Evolutionary conservation across 2,329 filamentous ascomycete genomes (phyloP).

Genomic region (Whalleya microplaca): DNA sequence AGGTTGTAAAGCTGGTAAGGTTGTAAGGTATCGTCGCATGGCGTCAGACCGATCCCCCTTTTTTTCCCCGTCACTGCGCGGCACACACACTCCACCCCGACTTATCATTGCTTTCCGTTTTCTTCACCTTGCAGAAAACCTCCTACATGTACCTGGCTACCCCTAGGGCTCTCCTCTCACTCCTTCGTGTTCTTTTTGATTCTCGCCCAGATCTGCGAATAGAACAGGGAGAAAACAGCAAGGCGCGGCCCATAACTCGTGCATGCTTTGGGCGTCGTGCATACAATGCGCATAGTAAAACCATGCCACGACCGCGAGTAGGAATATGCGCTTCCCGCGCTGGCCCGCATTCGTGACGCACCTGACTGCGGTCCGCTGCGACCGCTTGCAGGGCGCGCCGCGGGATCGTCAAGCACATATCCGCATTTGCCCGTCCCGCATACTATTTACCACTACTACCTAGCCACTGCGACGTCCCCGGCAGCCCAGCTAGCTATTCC

Average conservation of each 20-base stretch:
- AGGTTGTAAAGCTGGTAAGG: no score
- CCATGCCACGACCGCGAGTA: slow-evolving; percentile 2
- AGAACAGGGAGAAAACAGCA: background rate
- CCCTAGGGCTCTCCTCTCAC: slow-evolving; percentile 13
- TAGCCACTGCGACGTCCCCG: background rate
- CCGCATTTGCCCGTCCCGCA: slow-evolving; percentile 11
- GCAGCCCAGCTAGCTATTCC: background rate
- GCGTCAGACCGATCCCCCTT: background rate
- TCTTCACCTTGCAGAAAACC: slow-evolving; percentile 35
- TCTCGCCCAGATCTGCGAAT: slow-evolving; percentile 7
- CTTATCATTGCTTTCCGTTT: slow-evolving; percentile 29
- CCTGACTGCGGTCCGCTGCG: slow-evolving; percentile 41
- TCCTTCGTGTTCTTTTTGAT: background rate
- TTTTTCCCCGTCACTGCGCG: background rate
- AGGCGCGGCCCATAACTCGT: slow-evolving; percentile 1
- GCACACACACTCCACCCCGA: slow-evolving; percentile 6
- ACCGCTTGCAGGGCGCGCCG: slow-evolving; percentile 31
- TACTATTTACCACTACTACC: background rate
- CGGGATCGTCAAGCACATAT: slow-evolving; percentile 12
- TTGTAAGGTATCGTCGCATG: background rate
- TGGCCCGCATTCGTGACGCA: slow-evolving; percentile 8
- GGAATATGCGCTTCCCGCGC: slow-evolving; percentile 26
- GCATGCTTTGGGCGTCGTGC: slow-evolving; percentile 21
- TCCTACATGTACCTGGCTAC: slow-evolving; percentile 18
- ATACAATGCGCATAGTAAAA: slow-evolving; percentile 1